A percentile compares a stretch with the other conserved stretches of the same genome.
phyloP scores from a whole-genome alignment of 371 early-diverging fungal genomes.

The Vairimorpha necatrix region DNA sequence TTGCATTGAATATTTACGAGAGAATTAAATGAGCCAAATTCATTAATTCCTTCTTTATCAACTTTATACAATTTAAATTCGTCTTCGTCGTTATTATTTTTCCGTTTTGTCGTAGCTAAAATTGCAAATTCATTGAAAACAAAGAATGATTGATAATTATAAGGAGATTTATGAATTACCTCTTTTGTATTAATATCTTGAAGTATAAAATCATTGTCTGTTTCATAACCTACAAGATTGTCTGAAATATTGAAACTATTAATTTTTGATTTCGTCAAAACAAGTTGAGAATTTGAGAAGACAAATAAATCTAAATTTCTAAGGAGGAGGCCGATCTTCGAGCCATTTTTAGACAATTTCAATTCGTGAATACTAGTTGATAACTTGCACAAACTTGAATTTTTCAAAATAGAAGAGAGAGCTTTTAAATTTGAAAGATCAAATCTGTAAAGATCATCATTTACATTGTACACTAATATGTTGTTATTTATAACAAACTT shows the following conservation, averaged over 20 bases:
- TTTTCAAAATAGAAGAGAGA: neutral
- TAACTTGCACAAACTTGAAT: constrained; percentile 12
- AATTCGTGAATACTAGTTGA: constrained; percentile 40
- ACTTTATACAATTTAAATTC: constrained; percentile 9
- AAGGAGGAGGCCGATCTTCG: constrained; percentile 20
- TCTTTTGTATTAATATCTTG: neutral
- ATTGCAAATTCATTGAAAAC: constrained; percentile 12
- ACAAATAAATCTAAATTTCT: constrained; percentile 33
- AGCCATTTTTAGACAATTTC: constrained; percentile 48
- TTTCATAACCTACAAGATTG: constrained; percentile 38
- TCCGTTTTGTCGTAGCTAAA: constrained; percentile 15
- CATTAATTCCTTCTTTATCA: neutral
- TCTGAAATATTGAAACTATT: constrained; percentile 32
- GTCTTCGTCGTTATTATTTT: constrained; percentile 3
- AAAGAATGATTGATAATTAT: neutral
- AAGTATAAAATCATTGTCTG: constrained; percentile 22
- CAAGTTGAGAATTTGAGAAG: constrained; percentile 6
- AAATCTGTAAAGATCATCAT: constrained; percentile 24
- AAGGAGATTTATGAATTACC: neutral
- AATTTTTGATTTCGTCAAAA: constrained; percentile 17
- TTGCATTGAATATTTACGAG: constrained; percentile 11
- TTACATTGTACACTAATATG: constrained; percentile 33
- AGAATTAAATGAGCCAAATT: neutral
- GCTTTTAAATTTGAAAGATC: constrained; percentile 7
- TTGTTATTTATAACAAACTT: constrained; percentile 39